Evolutionary conservation across 129 eudicot genomes (phyloP), one percentile per base, ranked within the genome.

Genomic region (Cynara cardunculus): DNA sequence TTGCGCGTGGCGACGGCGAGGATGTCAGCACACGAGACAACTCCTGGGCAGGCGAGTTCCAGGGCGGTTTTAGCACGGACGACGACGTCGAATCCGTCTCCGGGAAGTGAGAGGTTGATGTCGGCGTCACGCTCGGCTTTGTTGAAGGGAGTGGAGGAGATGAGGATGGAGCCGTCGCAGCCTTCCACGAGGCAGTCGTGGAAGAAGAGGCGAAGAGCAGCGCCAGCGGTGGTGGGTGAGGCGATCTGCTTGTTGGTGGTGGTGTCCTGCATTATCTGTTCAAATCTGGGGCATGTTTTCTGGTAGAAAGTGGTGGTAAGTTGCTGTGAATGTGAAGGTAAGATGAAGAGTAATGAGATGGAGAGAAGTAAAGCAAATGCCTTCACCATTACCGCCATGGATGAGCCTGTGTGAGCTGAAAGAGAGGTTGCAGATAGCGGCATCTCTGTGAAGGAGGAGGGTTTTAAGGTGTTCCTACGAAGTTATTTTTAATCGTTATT

Each of bases 181-280:
- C 95, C 97, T 0, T 81, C 79, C 76, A 87, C 86, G 84, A 92
- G 82, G 80, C 95, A 92, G 87, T 93, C 98, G 84, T 93, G 98
- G 96, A 93, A 90, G 86, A 93, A 93, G 83, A 93, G 93, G 74
- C 96, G 97, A 80, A 92, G 91, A 14, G 91, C 37, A 25, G 92
- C 35, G 78, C 87, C 92, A 86, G 92, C 97, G 81, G 92, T 89
- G 71, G 94, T 89, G 73, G 94, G 97, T 25, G 93, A 87, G 67
- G 86, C 77, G 95, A 90, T 90, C 80, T 92, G 97, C 41, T 92
- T 92, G 93, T 90, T 78, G 80, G 89, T 92, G 79, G 92, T 89
- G 81, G 92, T 87, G 72, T 87, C 86, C 22, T 87, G 92, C 80
- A 92, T 69, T 61, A 92, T 90, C 59, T 87, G 86, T 19, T 87